Evolutionary conservation across 306 rosid species (phyloP).

Genomic region (Oemleria cerasiformis): DNA sequence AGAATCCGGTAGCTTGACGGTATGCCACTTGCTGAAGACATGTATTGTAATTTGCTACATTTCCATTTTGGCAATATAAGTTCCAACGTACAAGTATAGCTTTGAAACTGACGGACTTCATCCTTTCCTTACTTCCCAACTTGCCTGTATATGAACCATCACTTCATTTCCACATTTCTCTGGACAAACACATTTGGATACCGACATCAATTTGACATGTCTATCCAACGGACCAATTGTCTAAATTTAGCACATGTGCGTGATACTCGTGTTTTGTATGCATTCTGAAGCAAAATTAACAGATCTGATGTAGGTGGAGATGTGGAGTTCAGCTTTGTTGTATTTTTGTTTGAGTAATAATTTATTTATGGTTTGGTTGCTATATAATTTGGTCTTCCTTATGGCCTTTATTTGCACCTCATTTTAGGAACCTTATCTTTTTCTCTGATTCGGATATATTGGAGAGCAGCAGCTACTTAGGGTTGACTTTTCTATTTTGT

Average conservation of each 20-base stretch:
- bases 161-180: neutral
- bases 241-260: neutral
- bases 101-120: neutral
- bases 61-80: neutral
- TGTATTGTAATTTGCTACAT: conserved; percentile 2
- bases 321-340: neutral
- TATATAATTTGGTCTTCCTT: neutral
- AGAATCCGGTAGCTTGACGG: conserved; percentile 84
- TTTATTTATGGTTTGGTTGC: neutral
- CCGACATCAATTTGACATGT: neutral
- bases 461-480: neutral
- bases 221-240: neutral
- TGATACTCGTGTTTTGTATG: neutral
- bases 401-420: neutral
- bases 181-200: neutral
- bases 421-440: neutral
- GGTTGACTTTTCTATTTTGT: neutral
- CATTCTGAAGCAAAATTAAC: neutral
- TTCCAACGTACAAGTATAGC: conserved; percentile 32
- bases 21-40: conserved; percentile 28
- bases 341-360: neutral
- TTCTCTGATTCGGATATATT: neutral
- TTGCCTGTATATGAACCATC: conserved; percentile 2
- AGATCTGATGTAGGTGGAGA: conserved; percentile 1
- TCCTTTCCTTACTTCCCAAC: neutral